Evolutionary conservation across 2,329 filamentous ascomycete species (phyloP).

Genomic region (Penicillium sp.): DNA sequence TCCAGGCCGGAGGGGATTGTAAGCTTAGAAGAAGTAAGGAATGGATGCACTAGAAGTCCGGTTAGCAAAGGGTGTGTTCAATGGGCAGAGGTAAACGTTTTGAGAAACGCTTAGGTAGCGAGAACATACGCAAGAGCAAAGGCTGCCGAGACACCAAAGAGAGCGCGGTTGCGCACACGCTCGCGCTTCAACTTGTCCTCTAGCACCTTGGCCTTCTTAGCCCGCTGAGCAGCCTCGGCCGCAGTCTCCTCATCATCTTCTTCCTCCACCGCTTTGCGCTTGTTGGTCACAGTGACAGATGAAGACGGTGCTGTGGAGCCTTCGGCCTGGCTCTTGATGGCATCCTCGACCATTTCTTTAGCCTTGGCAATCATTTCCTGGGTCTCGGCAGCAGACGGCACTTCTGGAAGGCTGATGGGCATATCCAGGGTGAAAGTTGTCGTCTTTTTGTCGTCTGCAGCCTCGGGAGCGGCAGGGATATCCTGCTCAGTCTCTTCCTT

Average conservation of each 20-base stretch:
- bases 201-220: constrained; percentile 70
- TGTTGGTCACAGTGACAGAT: constrained; percentile 51
- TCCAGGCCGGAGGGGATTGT: background rate
- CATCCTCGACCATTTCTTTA: constrained; percentile 81
- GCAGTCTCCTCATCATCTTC: constrained; percentile 46
- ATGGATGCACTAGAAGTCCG: constrained; percentile 43
- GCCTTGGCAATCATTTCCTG: constrained; percentile 83
- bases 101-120: background rate
- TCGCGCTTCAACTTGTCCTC: constrained; percentile 82
- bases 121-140: constrained; percentile 85
- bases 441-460: constrained; percentile 60
- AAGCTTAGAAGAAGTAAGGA: constrained; percentile 49
- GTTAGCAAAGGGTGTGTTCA: constrained; percentile 22
- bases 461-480: constrained; percentile 62
- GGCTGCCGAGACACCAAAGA: constrained; percentile 83
- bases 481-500: constrained; percentile 57
- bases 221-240: constrained; percentile 48
- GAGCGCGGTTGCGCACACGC: constrained; percentile 79
- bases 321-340: constrained; percentile 52
- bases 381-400: constrained; percentile 75
- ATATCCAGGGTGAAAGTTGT: constrained; percentile 77
- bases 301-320: constrained; percentile 35
- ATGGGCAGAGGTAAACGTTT: background rate
- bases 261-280: constrained; percentile 73
- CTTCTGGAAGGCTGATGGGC: constrained; percentile 65